Percentiles rank a stretch among this genome's conserved stretches.
phyloP scores from a whole-genome alignment of 2,329 filamentous ascomycete genomes.

The Rhinocladiella mackenziei region DNA sequence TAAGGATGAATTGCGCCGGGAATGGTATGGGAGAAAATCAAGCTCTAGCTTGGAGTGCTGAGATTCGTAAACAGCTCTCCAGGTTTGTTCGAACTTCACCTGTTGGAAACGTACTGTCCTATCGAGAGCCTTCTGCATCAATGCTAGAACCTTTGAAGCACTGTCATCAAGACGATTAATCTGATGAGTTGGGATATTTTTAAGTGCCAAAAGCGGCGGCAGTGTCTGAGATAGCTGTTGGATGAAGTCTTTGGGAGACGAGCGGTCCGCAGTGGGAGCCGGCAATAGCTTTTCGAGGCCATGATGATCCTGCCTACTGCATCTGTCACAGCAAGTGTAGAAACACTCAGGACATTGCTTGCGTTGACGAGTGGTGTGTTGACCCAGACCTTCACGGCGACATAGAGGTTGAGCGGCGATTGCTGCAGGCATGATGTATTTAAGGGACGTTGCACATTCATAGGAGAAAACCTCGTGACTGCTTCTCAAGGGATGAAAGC shows the following conservation, averaged over 20 bases:
- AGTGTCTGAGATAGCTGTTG: neutral
- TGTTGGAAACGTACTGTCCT: constrained; percentile 35
- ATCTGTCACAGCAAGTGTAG: constrained; percentile 21
- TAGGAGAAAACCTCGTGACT: neutral
- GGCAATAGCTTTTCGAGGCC: constrained; percentile 2
- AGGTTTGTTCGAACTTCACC: constrained; percentile 36
- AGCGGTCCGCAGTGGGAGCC: neutral
- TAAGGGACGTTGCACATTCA: neutral
- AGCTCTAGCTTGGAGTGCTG: constrained; percentile 15
- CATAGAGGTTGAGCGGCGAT: constrained; percentile 44
- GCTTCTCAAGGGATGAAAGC: neutral
- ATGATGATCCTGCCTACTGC: constrained; percentile 18
- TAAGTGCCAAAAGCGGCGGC: constrained; percentile 8
- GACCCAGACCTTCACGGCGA: constrained; percentile 52
- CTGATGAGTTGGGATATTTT: neutral
- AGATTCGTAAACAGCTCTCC: constrained; percentile 42
- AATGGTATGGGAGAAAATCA: constrained; percentile 10
- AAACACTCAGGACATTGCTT: constrained; percentile 19
- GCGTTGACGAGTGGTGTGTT: constrained; percentile 33
- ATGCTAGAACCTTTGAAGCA: constrained; percentile 21
- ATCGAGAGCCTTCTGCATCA: constrained; percentile 30
- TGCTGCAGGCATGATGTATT: constrained; percentile 5
- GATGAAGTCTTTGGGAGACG: constrained; percentile 9
- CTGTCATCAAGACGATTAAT: neutral
- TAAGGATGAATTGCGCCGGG: neutral